phyloP scores from a whole-genome alignment of 768 basidiomycete genomes.

The Kwoniella sp. region DNA sequence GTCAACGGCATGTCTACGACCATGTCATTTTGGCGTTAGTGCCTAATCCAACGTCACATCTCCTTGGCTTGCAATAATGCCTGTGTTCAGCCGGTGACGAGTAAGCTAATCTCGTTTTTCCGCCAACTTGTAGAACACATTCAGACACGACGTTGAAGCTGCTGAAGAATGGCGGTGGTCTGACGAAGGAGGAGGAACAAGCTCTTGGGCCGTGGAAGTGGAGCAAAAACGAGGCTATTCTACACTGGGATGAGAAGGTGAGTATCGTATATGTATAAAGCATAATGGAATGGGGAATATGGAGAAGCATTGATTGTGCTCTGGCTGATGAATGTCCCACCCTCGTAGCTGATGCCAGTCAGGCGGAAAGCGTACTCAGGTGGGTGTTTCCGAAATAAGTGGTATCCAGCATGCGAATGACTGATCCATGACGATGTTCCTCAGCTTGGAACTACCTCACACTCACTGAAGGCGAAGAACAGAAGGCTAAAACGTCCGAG shows the following conservation, averaged over 20 bases:
- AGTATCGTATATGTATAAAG: neutral
- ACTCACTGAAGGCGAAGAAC: constrained; percentile 55
- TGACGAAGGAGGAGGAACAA: constrained; percentile 62
- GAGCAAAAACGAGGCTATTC: constrained; percentile 68
- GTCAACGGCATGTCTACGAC: constrained; percentile 62
- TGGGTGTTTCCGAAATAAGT: constrained; percentile 20
- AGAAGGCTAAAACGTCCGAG: constrained; percentile 24
- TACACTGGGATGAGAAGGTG: constrained; percentile 66
- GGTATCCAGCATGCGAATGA: neutral
- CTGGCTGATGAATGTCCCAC: too few species aligned
- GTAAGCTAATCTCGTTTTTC: neutral
- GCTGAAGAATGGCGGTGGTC: constrained; percentile 60
- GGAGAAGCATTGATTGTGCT: neutral
- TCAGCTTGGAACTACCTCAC: constrained; percentile 79
- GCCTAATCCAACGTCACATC: too few species aligned
- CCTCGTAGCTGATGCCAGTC: constrained; percentile 69
- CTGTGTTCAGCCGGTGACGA: too few species aligned
- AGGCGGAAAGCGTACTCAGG: constrained; percentile 67
- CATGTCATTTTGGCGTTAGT: constrained; percentile 70
- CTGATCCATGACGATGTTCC: too few species aligned
- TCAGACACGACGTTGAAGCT: constrained; percentile 65
- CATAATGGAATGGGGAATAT: neutral
- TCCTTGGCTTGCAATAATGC: too few species aligned
- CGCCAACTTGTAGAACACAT: constrained; percentile 56
- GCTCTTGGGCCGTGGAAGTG: constrained; percentile 67